Conservation (phyloP, 176 grass and related monocot genomes). For the Melocanna baccifera region DNA sequence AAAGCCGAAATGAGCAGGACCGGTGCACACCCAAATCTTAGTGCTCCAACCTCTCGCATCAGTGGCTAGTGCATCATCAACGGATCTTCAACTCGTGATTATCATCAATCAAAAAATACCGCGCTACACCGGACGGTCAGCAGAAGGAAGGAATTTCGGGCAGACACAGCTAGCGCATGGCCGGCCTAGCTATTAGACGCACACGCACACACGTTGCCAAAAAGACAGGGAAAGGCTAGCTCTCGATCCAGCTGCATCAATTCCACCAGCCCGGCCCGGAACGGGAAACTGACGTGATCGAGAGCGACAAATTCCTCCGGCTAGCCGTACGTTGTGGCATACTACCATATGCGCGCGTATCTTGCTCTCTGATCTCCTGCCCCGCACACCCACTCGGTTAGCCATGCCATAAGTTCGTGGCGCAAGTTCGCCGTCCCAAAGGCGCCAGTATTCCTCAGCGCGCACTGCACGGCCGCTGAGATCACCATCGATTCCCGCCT, state of each 20-base stretch:
- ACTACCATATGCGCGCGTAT: not conserved
- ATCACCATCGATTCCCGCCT: not conserved
- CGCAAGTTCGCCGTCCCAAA: not conserved
- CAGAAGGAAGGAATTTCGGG: not conserved
- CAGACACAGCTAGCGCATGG: not conserved
- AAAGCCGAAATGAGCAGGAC: no score
- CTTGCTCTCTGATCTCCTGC: conserved; percentile 15
- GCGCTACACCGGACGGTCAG: not conserved
- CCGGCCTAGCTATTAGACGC: not conserved
- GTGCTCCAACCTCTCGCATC: not conserved
- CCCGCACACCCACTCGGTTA: not conserved
- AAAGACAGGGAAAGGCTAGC: not conserved
- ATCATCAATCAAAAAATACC: not conserved
- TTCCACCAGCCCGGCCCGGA: not conserved
- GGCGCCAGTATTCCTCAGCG: conserved; percentile 10
- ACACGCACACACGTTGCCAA: not conserved
- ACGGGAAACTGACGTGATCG: conserved; percentile 26
- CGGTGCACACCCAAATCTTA: not conserved
- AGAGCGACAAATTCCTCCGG: not conserved
- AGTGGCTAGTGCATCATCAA: not conserved
- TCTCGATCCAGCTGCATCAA: not conserved
- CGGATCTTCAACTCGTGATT: not conserved
- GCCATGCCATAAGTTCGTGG: not conserved
- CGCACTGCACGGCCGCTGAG: not conserved
- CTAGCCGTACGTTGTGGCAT: not conserved